Base-by-base conservation (phyloP, 192 early-diverging fungal genomes). In the Coemansia sp. region DNA sequence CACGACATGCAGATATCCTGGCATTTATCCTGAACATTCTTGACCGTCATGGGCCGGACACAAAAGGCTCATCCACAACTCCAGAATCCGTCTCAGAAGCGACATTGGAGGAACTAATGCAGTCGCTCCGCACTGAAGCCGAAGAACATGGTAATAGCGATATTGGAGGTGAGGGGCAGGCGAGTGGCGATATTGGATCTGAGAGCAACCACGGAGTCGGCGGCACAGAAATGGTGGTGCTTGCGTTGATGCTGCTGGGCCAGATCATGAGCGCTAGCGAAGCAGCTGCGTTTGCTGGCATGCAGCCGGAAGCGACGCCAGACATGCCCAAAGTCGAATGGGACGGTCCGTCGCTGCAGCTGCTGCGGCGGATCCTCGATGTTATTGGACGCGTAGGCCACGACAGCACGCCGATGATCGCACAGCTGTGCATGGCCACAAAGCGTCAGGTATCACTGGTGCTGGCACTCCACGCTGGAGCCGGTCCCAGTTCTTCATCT, bases 1-100 rank as follows among this genome's bases (percentile, higher is more conserved):
- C 85, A 57, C 89, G 88, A 25, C 89, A 90, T 32, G 81, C 81
- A 0, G 90, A 95, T 69, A 86, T 95, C 22, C 79, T 95, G 60
- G 82, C 83, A 5, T 86, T 90, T 77, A 87, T 85, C 14, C 83
- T 86, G 32, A 86, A 84, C 55, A 82, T 88, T 17, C 59, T 91
- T 12, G 87, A 89, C 64, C 75, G 81, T 0, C 55, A 69, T 45
- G 41, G 41, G 41, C 0, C 41, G 1, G 41, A 11, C 41, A 4
- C 29, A 43, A 43, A n/a, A 43, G 41, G 14, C 41, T 4, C 12
- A 15, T 43, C 29, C 1, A 32, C 29, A 32, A 32, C 29, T 32
- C 29, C 29, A 32, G 41, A n/a, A 11, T 11, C 12, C 4, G 41
- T 4, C 41, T 15, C 41, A 15, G 45, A 21, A 11, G 10, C 51